A percentile compares a stretch with the other conserved stretches of the same genome.
phyloP scores from a whole-genome alignment of 2,329 filamentous ascomycete species.

The Microdochium paspali region DNA sequence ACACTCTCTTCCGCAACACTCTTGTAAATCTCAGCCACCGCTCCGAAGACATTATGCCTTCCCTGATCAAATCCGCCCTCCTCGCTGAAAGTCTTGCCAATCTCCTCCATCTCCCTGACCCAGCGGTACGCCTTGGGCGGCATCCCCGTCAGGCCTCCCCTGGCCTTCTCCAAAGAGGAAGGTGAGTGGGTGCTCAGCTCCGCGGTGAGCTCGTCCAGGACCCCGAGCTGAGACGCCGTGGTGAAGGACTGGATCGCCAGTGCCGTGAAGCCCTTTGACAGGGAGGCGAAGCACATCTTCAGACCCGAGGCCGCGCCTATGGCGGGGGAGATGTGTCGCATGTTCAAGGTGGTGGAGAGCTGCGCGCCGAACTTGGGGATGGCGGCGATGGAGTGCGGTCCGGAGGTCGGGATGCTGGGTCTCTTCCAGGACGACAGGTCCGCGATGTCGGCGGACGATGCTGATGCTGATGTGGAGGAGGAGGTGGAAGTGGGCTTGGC shows the following conservation, averaged over 20 bases:
- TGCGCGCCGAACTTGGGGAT: slow-evolving; percentile 28
- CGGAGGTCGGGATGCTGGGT: slow-evolving; percentile 38
- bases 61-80: slow-evolving; percentile 52
- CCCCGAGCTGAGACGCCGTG: slow-evolving; percentile 54
- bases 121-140: slow-evolving; percentile 69
- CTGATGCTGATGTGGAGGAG: neutral
- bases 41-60: slow-evolving; percentile 35
- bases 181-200: slow-evolving; percentile 46
- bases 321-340: slow-evolving; percentile 34
- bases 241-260: slow-evolving; percentile 63
- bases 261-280: slow-evolving; percentile 57
- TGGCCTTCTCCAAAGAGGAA: slow-evolving; percentile 30
- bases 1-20: slow-evolving; percentile 52
- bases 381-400: slow-evolving; percentile 29
- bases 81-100: slow-evolving; percentile 53
- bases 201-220: slow-evolving; percentile 46
- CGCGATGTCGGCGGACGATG: no score
- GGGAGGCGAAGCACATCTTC: slow-evolving; percentile 57
- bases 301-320: slow-evolving; percentile 49
- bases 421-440: slow-evolving; percentile 21
- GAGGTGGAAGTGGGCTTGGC: slow-evolving; percentile 12
- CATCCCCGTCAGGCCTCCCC: slow-evolving; percentile 47
- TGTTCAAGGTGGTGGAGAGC: slow-evolving; percentile 34
- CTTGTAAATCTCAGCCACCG: slow-evolving; percentile 52
- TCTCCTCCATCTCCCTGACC: slow-evolving; percentile 71